A percentile compares a stretch with the other conserved stretches of the same genome.
These are phyloP conservation scores for Suillus subalutaceus DNA, from an alignment of 768 basidiomycete species.

Conservation along the genomic window DNA sequence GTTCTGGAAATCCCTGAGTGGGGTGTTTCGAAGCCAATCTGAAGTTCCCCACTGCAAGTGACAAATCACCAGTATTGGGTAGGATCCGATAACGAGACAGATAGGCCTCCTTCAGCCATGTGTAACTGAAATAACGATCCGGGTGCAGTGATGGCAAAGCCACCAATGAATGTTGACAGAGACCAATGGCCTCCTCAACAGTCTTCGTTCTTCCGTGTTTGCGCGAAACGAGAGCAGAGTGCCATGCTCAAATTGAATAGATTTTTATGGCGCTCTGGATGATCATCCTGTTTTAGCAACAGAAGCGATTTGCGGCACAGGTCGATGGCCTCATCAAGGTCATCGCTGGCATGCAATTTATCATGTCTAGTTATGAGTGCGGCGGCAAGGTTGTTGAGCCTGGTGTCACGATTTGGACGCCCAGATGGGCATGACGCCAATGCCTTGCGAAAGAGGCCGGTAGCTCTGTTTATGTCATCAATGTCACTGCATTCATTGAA, in stretches of 20 bases:
- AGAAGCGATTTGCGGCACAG: not conserved
- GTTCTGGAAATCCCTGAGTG: not conserved
- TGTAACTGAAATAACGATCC: slow-evolving; percentile 1
- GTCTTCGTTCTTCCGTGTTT: not conserved
- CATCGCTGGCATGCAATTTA: not conserved
- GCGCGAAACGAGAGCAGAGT: not conserved
- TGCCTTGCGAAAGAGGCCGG: slow-evolving; percentile 14
- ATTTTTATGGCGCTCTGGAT: not conserved
- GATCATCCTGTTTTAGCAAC: not conserved
- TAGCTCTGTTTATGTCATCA: slow-evolving; percentile 19
- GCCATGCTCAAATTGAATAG: slow-evolving; percentile 1
- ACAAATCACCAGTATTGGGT: not conserved
- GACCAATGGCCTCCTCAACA: not conserved
- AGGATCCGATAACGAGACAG: not conserved
- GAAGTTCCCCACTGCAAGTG: slow-evolving; percentile 5
- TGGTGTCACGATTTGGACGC: slow-evolving; percentile 15
- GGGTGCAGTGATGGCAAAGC: not conserved
- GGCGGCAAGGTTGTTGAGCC: slow-evolving; percentile 14
- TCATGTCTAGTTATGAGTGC: slow-evolving; percentile 6
- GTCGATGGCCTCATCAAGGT: slow-evolving; percentile 1
- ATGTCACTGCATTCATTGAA: slow-evolving; percentile 16
- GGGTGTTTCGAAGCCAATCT: not conserved
- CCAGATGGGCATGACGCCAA: slow-evolving; percentile 17
- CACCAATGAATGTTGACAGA: not conserved
- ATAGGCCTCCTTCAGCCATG: not conserved